Conservation (phyloP, 192 early-diverging fungal species). For the Backusella macrospora region DNA sequence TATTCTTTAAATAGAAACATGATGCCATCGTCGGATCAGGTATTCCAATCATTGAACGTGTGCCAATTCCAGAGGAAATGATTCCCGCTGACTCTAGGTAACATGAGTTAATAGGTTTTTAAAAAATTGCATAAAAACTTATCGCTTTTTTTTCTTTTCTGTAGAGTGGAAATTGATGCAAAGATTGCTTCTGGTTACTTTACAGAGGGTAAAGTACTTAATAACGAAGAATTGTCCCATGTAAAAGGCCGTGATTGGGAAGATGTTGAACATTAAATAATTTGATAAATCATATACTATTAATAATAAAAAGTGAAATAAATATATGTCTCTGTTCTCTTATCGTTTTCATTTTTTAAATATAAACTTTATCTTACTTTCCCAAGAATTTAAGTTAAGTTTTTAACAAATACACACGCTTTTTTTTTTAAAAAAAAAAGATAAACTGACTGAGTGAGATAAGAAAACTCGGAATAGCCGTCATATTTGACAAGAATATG, state of each 20-base stretch:
- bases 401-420: no score
- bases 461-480: no score
- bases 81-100: conserved; percentile 81
- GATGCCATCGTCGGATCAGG: conserved; percentile 89
- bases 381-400: no score
- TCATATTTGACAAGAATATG: no score
- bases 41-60: conserved; percentile 85
- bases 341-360: neutral
- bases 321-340: neutral
- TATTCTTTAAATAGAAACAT: conserved; percentile 68
- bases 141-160: conserved; percentile 24
- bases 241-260: conserved; percentile 89
- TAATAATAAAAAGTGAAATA: neutral
- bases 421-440: no score
- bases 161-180: conserved; percentile 90
- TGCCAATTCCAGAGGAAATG: conserved; percentile 86
- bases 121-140: neutral
- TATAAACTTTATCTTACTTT: neutral
- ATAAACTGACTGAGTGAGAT: no score
- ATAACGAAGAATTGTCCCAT: conserved; percentile 58
- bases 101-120: neutral
- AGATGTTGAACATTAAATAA: conserved; percentile 58
- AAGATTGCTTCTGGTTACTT: conserved; percentile 98
- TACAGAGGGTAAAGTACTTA: conserved; percentile 63
- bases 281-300: neutral